Base-by-base conservation (phyloP, 192 early-diverging fungal species). In the Mycoemilia scoparia region DNA sequence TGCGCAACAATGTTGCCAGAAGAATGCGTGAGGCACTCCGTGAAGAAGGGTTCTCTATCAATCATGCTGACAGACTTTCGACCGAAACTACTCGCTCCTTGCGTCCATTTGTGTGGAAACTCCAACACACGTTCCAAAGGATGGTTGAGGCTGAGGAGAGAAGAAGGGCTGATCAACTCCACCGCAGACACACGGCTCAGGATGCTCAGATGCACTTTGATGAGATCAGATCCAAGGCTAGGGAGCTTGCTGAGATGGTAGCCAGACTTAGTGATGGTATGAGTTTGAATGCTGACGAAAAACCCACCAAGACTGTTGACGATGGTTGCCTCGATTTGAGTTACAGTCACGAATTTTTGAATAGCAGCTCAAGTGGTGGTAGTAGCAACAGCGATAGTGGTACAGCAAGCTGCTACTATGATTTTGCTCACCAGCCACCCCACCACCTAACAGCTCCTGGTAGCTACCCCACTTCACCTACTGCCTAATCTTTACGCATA, bases 81-180 rank as follows among this genome's bases (percentile, higher is more conserved):
- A 66, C 64, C 12, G 74, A 75, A 32, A 63, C 71, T 5, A 64
- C 73, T 36, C 71, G 74, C 21, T 56, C 72, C 3, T 51, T 79
- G 29, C 69, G 77, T 14, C 58, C 70, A 38, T 74, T 72, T 42
- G 74, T 73, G 2, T 76, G 72, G 70, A 72, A 76, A 33, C 48
- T 79, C 27, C 77, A 78, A 51, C 64, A 55, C 44, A 62, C 66
- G 10, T 70, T 77, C 53, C 71, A 78, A 54, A 65, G 64, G 40
- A 73, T 77, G 43, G 72, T 83, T 31, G 77, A 83, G 43, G 61
- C 66, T 11, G 69, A 79, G 33, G 72, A 83, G 41, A 57, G 64
- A 24, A 60, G 58, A 24, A 72, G 77, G 2, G 62, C 56, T 4
- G 64, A 77, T 22, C 65, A 71, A 38, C 51, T 70, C 41, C 45